Evolutionary conservation across 2,329 filamentous ascomycete species (phyloP).

Genomic region (Tolypocladium inflatum): DNA sequence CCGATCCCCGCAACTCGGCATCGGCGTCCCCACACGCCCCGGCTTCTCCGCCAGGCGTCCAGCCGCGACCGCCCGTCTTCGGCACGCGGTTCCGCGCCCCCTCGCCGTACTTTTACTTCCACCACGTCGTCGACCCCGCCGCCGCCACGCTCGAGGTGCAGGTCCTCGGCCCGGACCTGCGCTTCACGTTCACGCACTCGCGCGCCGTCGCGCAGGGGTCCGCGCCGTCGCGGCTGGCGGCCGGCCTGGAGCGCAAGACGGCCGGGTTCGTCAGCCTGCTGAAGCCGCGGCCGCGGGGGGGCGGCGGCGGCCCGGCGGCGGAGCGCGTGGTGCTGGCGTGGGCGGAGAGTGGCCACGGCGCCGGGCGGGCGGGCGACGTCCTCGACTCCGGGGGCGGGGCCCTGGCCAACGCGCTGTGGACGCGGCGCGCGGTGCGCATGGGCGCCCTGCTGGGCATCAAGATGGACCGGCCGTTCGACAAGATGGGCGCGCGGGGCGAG

Average conservation of each 20-base stretch:
- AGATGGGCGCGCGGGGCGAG: neutral
- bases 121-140: conserved; percentile 17
- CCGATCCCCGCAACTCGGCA: neutral
- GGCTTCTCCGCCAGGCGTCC: neutral
- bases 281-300: neutral
- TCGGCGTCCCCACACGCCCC: neutral
- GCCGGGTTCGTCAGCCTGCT: conserved; percentile 21
- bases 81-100: conserved; percentile 10
- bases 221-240: neutral
- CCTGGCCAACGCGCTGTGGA: conserved; percentile 22
- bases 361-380: conserved; percentile 16
- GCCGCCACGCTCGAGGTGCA: conserved; percentile 15
- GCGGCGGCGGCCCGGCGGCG: too few relatives aligned
- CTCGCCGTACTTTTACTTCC: conserved; percentile 17
- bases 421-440: conserved; percentile 16
- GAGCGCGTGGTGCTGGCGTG: conserved; percentile 17
- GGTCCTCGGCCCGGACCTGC: conserved; percentile 22
- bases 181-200: conserved; percentile 17
- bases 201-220: conserved; percentile 6
- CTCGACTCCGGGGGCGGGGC: conserved; percentile 13
- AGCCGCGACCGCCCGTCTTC: conserved; percentile 9
- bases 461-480: conserved; percentile 19
- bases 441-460: conserved; percentile 17
- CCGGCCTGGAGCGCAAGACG: conserved; percentile 17
- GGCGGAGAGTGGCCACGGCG: conserved; percentile 24